Evolutionary conservation across 139 green algal species (phyloP).

Genomic region (Spirogloea muscicola): DNA sequence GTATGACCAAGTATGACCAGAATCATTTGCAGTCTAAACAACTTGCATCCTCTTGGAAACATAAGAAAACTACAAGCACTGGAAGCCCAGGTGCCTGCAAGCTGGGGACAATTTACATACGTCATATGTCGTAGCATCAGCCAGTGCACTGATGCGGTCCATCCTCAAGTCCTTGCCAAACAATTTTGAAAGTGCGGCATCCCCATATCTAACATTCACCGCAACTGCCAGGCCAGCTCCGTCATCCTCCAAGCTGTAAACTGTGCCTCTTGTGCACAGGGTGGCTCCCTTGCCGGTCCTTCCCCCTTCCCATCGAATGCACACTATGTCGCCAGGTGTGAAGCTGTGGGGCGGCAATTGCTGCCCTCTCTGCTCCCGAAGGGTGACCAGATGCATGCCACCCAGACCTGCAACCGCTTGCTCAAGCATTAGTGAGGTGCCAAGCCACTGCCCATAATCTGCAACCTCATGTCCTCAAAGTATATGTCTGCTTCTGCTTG

Average conservation of each 20-base stretch:
- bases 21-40: no score
- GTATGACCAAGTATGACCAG: no score
- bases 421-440: no score
- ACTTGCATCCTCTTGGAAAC: no score
- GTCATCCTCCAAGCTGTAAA: conserved; percentile 2
- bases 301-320: background rate
- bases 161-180: conserved; percentile 25
- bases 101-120: background rate
- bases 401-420: conserved; percentile 1
- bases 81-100: background rate
- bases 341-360: background rate
- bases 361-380: background rate
- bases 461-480: no score
- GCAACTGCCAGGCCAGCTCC: background rate
- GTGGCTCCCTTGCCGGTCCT: background rate
- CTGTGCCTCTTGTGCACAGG: background rate
- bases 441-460: no score
- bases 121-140: conserved; percentile 30
- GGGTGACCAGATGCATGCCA: conserved; percentile 3
- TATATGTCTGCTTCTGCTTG: no score
- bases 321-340: conserved; percentile 6
- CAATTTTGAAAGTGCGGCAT: conserved; percentile 10
- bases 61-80: background rate
- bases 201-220: background rate
- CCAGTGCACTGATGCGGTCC: conserved; percentile 13